These are phyloP conservation scores for Aspergillus unguis DNA, from an alignment of 2,329 filamentous ascomycete species.

Conservation along the genomic window DNA sequence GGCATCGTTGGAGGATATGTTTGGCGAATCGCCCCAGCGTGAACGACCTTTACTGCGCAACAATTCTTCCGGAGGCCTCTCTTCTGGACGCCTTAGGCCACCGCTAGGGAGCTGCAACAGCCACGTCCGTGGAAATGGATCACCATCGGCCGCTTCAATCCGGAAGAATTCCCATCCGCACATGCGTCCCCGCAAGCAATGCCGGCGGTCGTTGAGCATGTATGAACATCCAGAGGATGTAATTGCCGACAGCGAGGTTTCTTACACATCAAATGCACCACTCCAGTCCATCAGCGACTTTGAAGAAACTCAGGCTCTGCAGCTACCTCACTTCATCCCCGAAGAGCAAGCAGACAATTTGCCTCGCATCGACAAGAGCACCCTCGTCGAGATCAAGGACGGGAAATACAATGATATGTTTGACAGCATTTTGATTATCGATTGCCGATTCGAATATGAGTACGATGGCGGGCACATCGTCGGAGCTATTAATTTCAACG, in stretches of 20 bases:
- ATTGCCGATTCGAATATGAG: constrained; percentile 98
- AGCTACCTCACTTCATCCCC: constrained; percentile 78
- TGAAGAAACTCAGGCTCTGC: constrained; percentile 69
- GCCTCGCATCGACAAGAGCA: constrained; percentile 78
- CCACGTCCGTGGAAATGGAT: constrained; percentile 64
- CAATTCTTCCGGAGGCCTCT: constrained; percentile 55
- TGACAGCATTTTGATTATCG: constrained; percentile 80
- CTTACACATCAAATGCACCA: constrained; percentile 51
- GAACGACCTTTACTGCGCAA: constrained; percentile 62
- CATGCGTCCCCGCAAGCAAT: constrained; percentile 77
- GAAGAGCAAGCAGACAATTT: constrained; percentile 81
- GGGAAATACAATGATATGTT: constrained; percentile 75
- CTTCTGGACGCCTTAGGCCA: constrained; percentile 58
- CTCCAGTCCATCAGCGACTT: constrained; percentile 79
- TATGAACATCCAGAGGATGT: constrained; percentile 89
- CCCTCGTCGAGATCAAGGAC: constrained; percentile 81
- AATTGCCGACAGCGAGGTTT: constrained; percentile 71
- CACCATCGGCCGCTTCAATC: constrained; percentile 67
- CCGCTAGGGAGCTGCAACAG: constrained; percentile 59
- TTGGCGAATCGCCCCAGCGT: constrained; percentile 73
- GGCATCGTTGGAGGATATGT: constrained; percentile 74
- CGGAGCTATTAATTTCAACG: constrained; percentile 91
- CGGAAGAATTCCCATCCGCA: constrained; percentile 71
- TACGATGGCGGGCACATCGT: constrained; percentile 95
- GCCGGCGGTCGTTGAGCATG: constrained; percentile 93